Base-by-base conservation (phyloP, 2,329 filamentous ascomycete genomes). In the Aspergillus puulaauensis region DNA sequence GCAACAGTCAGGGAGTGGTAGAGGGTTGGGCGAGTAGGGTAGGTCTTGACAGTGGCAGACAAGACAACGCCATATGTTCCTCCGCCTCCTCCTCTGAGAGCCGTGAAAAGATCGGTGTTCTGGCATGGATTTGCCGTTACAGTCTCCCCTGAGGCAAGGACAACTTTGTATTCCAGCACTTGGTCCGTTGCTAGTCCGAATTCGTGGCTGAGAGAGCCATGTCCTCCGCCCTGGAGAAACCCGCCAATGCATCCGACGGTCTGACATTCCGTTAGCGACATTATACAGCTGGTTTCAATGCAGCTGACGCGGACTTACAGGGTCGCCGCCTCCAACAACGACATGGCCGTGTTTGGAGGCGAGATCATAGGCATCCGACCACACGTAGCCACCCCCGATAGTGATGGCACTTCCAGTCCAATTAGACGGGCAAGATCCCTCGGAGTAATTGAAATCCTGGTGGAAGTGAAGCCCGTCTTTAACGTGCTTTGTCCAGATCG, bases 111-210 rank as follows among this genome's bases (percentile, higher is more conserved):
- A 33, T 64, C 72, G 61, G 68, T 31, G 46, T 77, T 64, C 41
- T 74, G 57, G 48, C 68, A 73, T 4, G 68, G 62, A 37, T 68
- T 75, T 5, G 74, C 74, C 0, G 62, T 73, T 5, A 77, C 67
- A 24, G 74, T 55, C 0, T 58, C 52, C 8, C 77, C 78, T 27
- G 72, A 61, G 0, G 77, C 73, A 0, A 75, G 68, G 40, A 80
- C 71, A 3, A 80, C 74, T 33, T 77, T 65, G 6, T 71, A 70
- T 56, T 79, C 76, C 37, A 81, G 73, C 1, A 77, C 69, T 61
- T 81, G 75, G 60, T 81, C 79, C 0, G 76, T 74, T 1, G 70
- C 77, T 12, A 80, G 68, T 3, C 78, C 79, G 55, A 77, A 79
- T 31, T 74, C 67, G 41, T 66, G 69, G 11, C 72, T 70, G 8